Evolutionary conservation across 208 protist genomes (phyloP), one percentile per base, ranked within the genome.

Genomic region (Trypanosoma lewisi): DNA sequence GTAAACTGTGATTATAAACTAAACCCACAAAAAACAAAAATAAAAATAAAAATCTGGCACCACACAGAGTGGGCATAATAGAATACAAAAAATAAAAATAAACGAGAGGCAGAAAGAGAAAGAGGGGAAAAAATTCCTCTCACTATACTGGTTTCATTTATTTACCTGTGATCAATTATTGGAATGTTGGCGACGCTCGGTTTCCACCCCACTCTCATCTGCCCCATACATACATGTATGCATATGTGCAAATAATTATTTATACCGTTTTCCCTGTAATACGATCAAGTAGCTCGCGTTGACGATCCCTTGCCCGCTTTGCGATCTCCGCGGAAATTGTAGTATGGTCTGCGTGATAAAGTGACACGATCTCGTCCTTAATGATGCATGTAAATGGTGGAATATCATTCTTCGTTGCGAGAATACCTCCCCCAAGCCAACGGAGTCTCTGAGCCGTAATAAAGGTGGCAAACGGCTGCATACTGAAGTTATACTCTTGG

Each of bases 261-360:
- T 45, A 59, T 33, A 59, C 23, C 4, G 2, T 23, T 4, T 7
- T 17, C 17, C 17, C 28, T 49, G 28, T 1, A 23, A 58, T 53
- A 0, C 17, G 47, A 51, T 81, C 67, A 19, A 65, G 21, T 21
- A 61, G 67, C 31, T 68, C 45, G 30, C 33, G 41, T 28, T 42
- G 31, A 27, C 37, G 19, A 25, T n/a, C 2, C 36, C 50, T 9
- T 6, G 63, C 52, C 14, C 19, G n/a, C 9, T 57, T 39, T 17
- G 67, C 30, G n/a, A 91, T 37, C 39, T 55, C 19, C 0, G 70
- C 58, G 14, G 67, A 14, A 25, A 89, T 82, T 36, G 74, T 64
- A 16, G 87, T 90, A 37, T 85, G 78, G 16, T 79, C 59, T 2
- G 72, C 76, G 58, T 93, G 80, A 67, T 75, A 79, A 34, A 93